Evolutionary conservation across 1,139 yeast species (phyloP).

Genomic region (Debaryomyces fabryi): DNA sequence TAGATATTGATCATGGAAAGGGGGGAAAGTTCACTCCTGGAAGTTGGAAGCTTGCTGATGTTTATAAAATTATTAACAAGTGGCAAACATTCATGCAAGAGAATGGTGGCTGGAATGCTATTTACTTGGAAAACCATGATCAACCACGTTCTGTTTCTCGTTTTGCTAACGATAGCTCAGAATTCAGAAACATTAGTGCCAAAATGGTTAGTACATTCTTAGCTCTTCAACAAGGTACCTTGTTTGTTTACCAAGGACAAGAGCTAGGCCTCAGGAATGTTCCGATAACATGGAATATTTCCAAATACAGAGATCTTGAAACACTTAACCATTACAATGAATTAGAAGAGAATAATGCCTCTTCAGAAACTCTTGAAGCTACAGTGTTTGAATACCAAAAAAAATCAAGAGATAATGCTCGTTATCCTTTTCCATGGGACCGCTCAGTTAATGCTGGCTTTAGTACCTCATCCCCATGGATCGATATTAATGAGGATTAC

Average conservation of each 20-base stretch:
- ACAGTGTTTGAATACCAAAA: conserved; percentile 31
- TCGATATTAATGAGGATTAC: conserved; percentile 44
- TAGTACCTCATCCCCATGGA: conserved; percentile 51
- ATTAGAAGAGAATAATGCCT: conserved; percentile 36
- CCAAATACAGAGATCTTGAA: conserved; percentile 53
- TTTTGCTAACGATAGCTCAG: conserved; percentile 47
- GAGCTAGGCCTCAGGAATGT: conserved; percentile 60
- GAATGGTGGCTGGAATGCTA: conserved; percentile 49
- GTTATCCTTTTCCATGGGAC: conserved; percentile 65
- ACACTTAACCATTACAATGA: conserved; percentile 46
- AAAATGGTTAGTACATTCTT: conserved; percentile 52
- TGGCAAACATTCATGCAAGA: conserved; percentile 40
- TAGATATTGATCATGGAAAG: background rate
- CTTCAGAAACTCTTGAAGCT: conserved; percentile 31
- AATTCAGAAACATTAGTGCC: conserved; percentile 39
- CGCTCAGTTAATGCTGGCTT: conserved; percentile 45
- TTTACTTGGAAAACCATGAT: conserved; percentile 60
- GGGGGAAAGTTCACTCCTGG: conserved; percentile 10
- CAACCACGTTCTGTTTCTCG: conserved; percentile 56
- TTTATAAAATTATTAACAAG: conserved; percentile 41
- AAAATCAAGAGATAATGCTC: conserved; percentile 55
- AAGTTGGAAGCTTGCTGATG: conserved; percentile 39
- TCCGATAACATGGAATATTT: conserved; percentile 39
- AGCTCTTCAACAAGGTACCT: conserved; percentile 54
- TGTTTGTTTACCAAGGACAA: conserved; percentile 62